Evolutionary conservation across 371 early-diverging fungal species (phyloP).

Genomic region (Capillidium rhysosporum): DNA sequence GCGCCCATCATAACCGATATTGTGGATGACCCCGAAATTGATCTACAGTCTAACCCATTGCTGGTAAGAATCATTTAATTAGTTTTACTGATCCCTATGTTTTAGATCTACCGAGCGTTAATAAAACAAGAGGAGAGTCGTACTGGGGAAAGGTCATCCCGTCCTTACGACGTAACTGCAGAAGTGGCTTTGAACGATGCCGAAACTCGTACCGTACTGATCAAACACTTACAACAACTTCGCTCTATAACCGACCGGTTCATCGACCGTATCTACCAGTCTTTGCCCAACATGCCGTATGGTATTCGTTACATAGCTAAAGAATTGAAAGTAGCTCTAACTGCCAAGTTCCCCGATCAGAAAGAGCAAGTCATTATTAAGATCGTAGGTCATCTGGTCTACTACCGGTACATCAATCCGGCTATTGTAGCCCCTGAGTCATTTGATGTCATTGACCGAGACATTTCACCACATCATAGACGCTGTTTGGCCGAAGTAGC

Average conservation of each 20-base stretch:
- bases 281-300: constrained; percentile 77
- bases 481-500: constrained; percentile 85
- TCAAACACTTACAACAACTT: constrained; percentile 50
- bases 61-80: constrained; percentile 16
- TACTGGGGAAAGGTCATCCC: constrained; percentile 61
- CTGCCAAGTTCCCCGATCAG: constrained; percentile 61
- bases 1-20: constrained; percentile 60
- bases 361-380: constrained; percentile 55
- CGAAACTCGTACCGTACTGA: constrained; percentile 64
- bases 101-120: constrained; percentile 57
- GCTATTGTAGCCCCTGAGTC: constrained; percentile 93
- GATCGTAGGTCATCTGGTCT: constrained; percentile 84
- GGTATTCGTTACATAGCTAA: constrained; percentile 91
- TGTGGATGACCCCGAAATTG: constrained; percentile 49
- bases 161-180: constrained; percentile 55
- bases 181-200: constrained; percentile 71
- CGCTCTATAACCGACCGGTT: constrained; percentile 64
- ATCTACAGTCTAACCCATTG: constrained; percentile 81
- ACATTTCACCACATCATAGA: constrained; percentile 67
- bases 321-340: constrained; percentile 54
- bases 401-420: constrained; percentile 92
- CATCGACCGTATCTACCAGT: constrained; percentile 51
- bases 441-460: constrained; percentile 79
- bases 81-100: background rate
- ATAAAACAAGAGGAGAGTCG: constrained; percentile 79